A percentile compares a stretch with the other conserved stretches of the same genome.
Conservation (phyloP, 2,329 filamentous ascomycete genomes). For the Fusarium neocosmosporiellum region DNA sequence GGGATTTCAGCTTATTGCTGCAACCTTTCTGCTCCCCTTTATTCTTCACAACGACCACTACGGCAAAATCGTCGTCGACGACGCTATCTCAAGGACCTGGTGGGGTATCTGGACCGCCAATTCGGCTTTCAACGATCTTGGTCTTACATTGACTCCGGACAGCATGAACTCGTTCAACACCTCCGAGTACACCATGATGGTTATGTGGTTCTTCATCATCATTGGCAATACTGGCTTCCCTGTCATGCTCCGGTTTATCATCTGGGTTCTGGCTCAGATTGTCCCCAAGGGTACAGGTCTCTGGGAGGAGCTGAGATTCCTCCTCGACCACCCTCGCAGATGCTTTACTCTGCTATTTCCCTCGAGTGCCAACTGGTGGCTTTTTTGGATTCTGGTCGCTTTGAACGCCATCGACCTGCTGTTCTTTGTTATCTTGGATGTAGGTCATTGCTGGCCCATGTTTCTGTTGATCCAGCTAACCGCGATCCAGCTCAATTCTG, state of each 20-base stretch:
- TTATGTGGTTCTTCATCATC: constrained; percentile 88
- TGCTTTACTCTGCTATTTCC: constrained; percentile 97
- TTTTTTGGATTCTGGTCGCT: constrained; percentile 85
- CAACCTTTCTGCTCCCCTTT: constrained; percentile 82
- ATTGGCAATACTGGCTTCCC: constrained; percentile 97
- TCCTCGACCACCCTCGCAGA: constrained; percentile 93
- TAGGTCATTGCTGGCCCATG: constrained; percentile 57
- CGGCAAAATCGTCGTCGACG: constrained; percentile 70
- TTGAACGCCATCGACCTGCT: constrained; percentile 89
- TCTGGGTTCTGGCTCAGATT: constrained; percentile 81
- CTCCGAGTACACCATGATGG: constrained; percentile 78
- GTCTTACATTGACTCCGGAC: constrained; percentile 90
- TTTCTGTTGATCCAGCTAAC: constrained; percentile 33
- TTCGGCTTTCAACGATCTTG: constrained; percentile 94
- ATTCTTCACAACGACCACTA: constrained; percentile 75
- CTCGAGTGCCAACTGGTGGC: constrained; percentile 91
- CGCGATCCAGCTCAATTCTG: constrained; percentile 71
- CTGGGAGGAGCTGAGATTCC: constrained; percentile 90
- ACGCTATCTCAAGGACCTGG: constrained; percentile 78
- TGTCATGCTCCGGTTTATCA: constrained; percentile 91
- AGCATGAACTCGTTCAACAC: constrained; percentile 92
- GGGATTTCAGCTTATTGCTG: constrained; percentile 81
- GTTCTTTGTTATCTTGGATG: constrained; percentile 92
- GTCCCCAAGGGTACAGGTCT: constrained; percentile 74
- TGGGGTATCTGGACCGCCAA: constrained; percentile 92